Evolutionary conservation across 164 flowering plant species (phyloP), one percentile per base, ranked within the genome.

Genomic region (Annona squamosa): DNA sequence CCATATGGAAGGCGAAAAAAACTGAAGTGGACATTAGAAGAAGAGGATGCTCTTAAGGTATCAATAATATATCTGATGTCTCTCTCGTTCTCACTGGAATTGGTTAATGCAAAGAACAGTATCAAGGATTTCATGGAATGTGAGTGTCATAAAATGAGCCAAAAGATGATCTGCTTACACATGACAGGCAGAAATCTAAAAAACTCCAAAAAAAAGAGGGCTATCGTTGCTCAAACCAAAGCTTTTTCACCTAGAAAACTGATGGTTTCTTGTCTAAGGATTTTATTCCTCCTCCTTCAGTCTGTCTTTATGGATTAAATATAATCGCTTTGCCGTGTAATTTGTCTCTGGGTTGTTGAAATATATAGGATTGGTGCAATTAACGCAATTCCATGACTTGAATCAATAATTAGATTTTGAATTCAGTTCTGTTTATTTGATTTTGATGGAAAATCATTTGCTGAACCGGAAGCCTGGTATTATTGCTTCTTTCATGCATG

Each of bases 11-110:
- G 76, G 74, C 64, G 78, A 59, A 69, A 59, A 41, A 77, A 63
- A 64, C 56, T 71, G 9, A 72, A 18, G 18, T 80, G 80, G 82
- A 77, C 76, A 10, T 17, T 65, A 41, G 78, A 80, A 59, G 82
- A 80, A 62, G 80, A 68, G 19, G 76, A 72, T 63, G 71, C 17
- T 10, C 46, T 80, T 65, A 74, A 72, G 82, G 82, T 77, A 71
- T 62, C n/a, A 5, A 10, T 76, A 41, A 26, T 26, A 26, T 26
- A 12, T 17, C 67, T 16, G 63, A 48, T 26, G 42, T 63, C 37
- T 63, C 4, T 63, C 66, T 63, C 42, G 26, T 18, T 18, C 66
- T 13, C 2, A 18, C 7, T 5, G 18, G 37, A 63, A 7, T 13
- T 6, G 18, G 19, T 42, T 17, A 26, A 10, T 17, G 18, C 6